Evolutionary conservation across 2,329 filamentous ascomycete genomes (phyloP).

Genomic region (Phialemonium atrogriseum): DNA sequence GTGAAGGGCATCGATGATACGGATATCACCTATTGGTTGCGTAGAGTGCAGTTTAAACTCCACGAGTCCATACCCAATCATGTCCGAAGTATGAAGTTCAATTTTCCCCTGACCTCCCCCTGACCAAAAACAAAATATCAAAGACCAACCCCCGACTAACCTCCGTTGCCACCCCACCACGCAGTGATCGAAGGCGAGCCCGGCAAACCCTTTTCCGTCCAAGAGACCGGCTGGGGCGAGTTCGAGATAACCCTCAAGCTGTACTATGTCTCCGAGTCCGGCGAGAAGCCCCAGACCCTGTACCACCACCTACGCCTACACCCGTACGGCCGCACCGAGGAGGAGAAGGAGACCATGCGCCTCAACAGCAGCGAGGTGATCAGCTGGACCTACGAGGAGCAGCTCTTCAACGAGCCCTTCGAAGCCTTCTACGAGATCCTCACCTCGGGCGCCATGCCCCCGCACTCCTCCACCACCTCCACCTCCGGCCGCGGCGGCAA

Average conservation of each 20-base stretch:
- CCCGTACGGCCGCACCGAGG: constrained; percentile 78
- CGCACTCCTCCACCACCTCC: constrained; percentile 12
- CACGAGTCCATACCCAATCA: constrained; percentile 95
- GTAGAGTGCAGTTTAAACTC: constrained; percentile 95
- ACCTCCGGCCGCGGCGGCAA: constrained; percentile 42
- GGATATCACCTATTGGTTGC: constrained; percentile 90
- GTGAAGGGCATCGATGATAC: constrained; percentile 84
- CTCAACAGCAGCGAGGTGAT: constrained; percentile 56
- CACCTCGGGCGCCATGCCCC: constrained; percentile 59
- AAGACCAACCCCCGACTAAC: constrained; percentile 15
- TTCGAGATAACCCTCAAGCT: constrained; percentile 95
- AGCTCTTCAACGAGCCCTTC: constrained; percentile 95
- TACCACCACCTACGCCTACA: constrained; percentile 90
- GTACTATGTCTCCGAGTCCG: constrained; percentile 80
- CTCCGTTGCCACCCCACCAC: not conserved
- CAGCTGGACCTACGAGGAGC: constrained; percentile 82
- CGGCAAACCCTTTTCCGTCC: constrained; percentile 68
- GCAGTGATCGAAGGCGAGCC: constrained; percentile 62
- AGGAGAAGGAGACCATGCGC: constrained; percentile 54
- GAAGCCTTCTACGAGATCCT: constrained; percentile 85
- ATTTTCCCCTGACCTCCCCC: constrained; percentile 22
- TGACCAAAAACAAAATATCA: constrained; percentile 17
- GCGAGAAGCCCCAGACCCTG: constrained; percentile 91
- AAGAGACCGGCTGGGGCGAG: constrained; percentile 95
- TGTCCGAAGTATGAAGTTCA: constrained; percentile 67